Conservation (phyloP, 164 flowering plant species). For the Magnolia kwangsiensis region DNA sequence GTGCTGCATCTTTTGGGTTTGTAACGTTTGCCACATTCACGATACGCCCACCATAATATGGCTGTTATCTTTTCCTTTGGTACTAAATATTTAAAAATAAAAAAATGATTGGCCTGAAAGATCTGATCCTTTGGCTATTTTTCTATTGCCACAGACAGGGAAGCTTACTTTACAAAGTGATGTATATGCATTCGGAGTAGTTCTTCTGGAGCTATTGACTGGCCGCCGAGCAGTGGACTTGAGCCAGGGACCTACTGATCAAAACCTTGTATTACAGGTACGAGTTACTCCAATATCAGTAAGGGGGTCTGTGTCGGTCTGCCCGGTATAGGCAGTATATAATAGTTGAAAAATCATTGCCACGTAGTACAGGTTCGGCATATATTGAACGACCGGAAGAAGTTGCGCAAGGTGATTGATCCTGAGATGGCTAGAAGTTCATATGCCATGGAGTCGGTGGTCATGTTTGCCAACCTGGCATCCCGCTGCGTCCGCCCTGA, state of each 20-base stretch:
- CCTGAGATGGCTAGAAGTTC: conserved; percentile 68
- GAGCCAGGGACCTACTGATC: conserved; percentile 78
- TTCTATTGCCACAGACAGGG: conserved; percentile 64
- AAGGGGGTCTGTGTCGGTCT: neutral
- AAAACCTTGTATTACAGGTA: conserved; percentile 88
- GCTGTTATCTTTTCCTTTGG: neutral
- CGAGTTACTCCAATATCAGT: neutral
- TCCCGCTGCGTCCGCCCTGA: conserved; percentile 85
- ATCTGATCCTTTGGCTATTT: neutral
- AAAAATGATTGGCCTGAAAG: neutral
- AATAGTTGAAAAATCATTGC: neutral
- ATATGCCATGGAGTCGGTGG: conserved; percentile 70
- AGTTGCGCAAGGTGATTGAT: conserved; percentile 75
- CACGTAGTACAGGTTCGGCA: conserved; percentile 60
- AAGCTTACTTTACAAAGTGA: conserved; percentile 93
- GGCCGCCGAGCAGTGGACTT: conserved; percentile 89
- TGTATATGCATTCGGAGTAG: conserved; percentile 97
- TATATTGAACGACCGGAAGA: conserved; percentile 72
- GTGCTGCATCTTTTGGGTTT: too few species aligned
- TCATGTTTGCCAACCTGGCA: conserved; percentile 86
- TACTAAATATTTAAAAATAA: neutral
- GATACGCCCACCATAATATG: too few species aligned
- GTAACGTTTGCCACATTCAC: too few species aligned
- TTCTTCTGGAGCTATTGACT: conserved; percentile 91
- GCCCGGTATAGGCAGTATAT: neutral